Conservation (phyloP, 192 early-diverging fungal genomes). For the Rhizoclosmatium sp. region DNA sequence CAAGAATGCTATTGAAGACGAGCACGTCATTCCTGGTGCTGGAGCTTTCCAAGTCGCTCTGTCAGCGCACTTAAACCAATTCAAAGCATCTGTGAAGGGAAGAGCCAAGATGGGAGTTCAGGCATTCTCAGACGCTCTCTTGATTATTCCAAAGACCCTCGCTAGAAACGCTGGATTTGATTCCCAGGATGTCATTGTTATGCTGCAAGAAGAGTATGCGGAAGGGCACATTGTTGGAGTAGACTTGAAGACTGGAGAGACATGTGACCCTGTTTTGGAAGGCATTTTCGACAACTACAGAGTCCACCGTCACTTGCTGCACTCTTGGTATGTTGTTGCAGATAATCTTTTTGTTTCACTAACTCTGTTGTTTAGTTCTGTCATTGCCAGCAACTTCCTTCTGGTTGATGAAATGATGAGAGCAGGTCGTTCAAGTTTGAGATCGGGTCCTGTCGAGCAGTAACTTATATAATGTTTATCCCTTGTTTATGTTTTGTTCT, state of each 20-base stretch:
- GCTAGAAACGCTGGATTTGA: slow-evolving; percentile 96
- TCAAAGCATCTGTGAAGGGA: slow-evolving; percentile 89
- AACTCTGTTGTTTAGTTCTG: slow-evolving; percentile 63
- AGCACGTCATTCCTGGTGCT: slow-evolving; percentile 87
- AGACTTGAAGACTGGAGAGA: slow-evolving; percentile 93
- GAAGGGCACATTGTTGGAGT: slow-evolving; percentile 93
- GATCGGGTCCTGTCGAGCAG: slow-evolving; percentile 12
- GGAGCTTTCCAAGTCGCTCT: slow-evolving; percentile 94
- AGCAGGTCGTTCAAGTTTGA: slow-evolving; percentile 52
- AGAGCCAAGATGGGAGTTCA: slow-evolving; percentile 95
- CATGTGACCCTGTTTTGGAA: slow-evolving; percentile 87
- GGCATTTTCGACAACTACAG: slow-evolving; percentile 99
- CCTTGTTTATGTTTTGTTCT: no score
- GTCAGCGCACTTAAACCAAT: slow-evolving; percentile 82
- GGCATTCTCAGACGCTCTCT: slow-evolving; percentile 94
- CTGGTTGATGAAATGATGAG: slow-evolving; percentile 99
- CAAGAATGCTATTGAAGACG: slow-evolving; percentile 98
- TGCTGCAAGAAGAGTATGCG: slow-evolving; percentile 89
- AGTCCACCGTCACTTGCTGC: slow-evolving; percentile 93
- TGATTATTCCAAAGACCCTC: slow-evolving; percentile 96
- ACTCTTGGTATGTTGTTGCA: slow-evolving; percentile 75
- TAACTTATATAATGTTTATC: no score
- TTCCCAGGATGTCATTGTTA: slow-evolving; percentile 93
- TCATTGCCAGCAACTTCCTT: slow-evolving; percentile 97
- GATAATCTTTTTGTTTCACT: slow-evolving; percentile 19